These are phyloP conservation scores for Cerioporus squamosus DNA, from an alignment of 1,284 basidiomycete species.

Conservation along the genomic window DNA sequence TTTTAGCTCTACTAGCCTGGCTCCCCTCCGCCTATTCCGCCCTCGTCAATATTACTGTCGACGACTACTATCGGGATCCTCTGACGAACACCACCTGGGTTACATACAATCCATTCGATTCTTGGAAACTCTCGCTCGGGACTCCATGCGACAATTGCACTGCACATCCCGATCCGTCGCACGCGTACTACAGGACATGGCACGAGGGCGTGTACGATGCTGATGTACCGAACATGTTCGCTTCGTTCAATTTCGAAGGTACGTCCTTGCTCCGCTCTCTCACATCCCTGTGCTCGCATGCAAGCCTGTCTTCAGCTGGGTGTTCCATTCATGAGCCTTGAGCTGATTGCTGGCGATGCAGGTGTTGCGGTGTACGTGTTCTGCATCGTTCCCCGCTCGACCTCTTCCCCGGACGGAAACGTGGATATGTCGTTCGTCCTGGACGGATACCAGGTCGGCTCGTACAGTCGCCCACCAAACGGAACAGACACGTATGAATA, in stretches of 20 bases:
- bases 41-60: conserved; percentile 44
- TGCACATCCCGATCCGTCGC: conserved; percentile 27
- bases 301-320: too few species aligned
- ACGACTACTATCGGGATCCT: conserved; percentile 44
- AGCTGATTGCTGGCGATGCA: conserved; percentile 1
- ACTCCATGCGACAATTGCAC: conserved; percentile 27
- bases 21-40: not conserved
- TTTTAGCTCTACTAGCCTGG: not conserved
- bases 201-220: conserved; percentile 28
- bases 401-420: conserved; percentile 16
- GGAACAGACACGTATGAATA: conserved; percentile 32
- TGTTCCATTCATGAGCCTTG: too few species aligned
- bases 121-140: conserved; percentile 33
- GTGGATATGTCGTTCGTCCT: conserved; percentile 41
- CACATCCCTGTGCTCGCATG: not conserved
- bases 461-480: conserved; percentile 27
- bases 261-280: not conserved
- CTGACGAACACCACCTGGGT: conserved; percentile 26
- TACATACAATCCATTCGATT: conserved; percentile 33
- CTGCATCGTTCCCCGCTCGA: conserved; percentile 30
- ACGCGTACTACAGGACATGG: conserved; percentile 22
- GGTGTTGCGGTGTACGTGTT: conserved; percentile 36
- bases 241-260: conserved; percentile 30
- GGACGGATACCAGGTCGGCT: conserved; percentile 33
- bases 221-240: conserved; percentile 20